These are phyloP conservation scores for Neoboletus brunneissimus DNA, from an alignment of 768 basidiomycete genomes.

Conservation along the genomic window DNA sequence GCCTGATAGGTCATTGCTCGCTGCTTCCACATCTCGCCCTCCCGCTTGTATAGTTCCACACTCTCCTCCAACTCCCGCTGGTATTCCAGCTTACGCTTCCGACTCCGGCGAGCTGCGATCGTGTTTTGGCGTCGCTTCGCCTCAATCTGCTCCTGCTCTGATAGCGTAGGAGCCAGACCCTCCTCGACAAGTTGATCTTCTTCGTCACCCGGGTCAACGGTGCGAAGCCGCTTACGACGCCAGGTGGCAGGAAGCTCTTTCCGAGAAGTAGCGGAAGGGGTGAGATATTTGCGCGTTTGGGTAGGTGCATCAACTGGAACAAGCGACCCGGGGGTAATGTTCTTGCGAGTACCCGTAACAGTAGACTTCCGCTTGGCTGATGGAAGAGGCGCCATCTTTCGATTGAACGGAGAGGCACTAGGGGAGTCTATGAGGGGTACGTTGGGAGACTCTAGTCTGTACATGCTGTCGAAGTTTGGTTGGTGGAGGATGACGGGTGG, in stretches of 20 bases:
- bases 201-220: conserved; percentile 47
- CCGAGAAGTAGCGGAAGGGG: conserved; percentile 71
- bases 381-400: conserved; percentile 14
- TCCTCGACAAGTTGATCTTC: conserved; percentile 37
- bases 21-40: conserved; percentile 63
- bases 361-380: conserved; percentile 27
- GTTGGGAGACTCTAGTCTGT: conserved; percentile 46
- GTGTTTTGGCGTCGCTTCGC: conserved; percentile 84
- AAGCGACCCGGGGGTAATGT: conserved; percentile 60
- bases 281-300: conserved; percentile 70
- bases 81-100: conserved; percentile 71
- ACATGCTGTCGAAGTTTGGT: conserved; percentile 37
- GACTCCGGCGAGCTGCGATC: conserved; percentile 75
- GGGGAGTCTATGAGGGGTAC: conserved; percentile 48
- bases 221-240: conserved; percentile 56
- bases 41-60: conserved; percentile 49
- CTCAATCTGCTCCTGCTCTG: conserved; percentile 67
- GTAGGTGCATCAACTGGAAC: conserved; percentile 77
- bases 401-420: conserved; percentile 27
- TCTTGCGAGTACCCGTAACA: conserved; percentile 71
- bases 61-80: conserved; percentile 61
- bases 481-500: conserved; percentile 9
- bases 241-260: conserved; percentile 77
- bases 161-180: conserved; percentile 38
- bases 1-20: conserved; percentile 48